A percentile compares a stretch with the other conserved stretches of the same genome.
Conservation (phyloP, 495 filamentous ascomycete species). For the Penicillium malachiteum region DNA sequence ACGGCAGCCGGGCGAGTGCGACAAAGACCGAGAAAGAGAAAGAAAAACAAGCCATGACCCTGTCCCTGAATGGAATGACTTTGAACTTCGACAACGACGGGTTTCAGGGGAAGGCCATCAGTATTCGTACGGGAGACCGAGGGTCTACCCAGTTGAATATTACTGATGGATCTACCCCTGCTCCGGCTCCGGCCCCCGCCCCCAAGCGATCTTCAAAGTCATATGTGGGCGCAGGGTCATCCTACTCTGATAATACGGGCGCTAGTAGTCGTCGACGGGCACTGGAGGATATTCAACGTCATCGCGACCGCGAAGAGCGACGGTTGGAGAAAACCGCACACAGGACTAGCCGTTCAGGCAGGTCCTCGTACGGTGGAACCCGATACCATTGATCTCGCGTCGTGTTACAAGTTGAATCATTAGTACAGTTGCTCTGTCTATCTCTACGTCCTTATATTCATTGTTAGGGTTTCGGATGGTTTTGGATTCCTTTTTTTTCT, state of each 20-base stretch:
- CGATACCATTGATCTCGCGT: constrained; percentile 14
- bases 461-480: background rate
- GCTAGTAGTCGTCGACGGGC: constrained; percentile 28
- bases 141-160: constrained; percentile 43
- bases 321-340: constrained; percentile 23
- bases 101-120: constrained; percentile 41
- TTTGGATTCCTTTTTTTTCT: constrained; percentile 1
- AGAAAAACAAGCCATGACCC: constrained; percentile 37
- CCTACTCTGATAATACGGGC: constrained; percentile 35
- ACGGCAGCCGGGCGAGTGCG: constrained; percentile 45
- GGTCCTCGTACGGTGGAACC: constrained; percentile 22
- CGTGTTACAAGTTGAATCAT: background rate
- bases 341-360: constrained; percentile 38
- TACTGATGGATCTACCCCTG: constrained; percentile 23
- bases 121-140: constrained; percentile 39
- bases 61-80: constrained; percentile 44
- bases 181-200: too few species aligned
- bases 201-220: constrained; percentile 20
- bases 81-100: constrained; percentile 41
- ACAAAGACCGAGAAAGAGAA: constrained; percentile 34
- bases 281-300: constrained; percentile 29
- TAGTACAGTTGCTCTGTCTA: constrained; percentile 1
- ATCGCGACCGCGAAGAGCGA: constrained; percentile 28
- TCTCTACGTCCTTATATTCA: background rate
- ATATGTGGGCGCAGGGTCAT: constrained; percentile 35